Evolutionary conservation across 371 early-diverging fungal species (phyloP).

Genomic region (Actinomucor elegans): DNA sequence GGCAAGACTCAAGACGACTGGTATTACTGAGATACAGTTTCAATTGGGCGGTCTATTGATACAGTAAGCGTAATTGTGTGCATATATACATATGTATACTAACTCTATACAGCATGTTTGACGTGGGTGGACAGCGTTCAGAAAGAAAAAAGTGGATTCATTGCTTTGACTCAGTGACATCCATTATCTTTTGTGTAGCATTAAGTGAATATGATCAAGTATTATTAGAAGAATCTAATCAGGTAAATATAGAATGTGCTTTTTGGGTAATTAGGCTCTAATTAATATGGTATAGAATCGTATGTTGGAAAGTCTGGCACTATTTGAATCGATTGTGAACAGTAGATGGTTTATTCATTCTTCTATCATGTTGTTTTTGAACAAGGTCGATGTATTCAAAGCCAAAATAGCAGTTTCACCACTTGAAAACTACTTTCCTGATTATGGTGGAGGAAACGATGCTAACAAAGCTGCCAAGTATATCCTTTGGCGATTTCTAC

Average conservation of each 20-base stretch:
- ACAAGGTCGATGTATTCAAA: constrained; percentile 83
- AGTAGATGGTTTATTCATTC: constrained; percentile 76
- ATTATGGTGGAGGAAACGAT: constrained; percentile 57
- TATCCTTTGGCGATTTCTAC: constrained; percentile 77
- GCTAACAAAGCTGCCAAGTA: constrained; percentile 78
- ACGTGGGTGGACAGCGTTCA: constrained; percentile 77
- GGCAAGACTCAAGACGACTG: constrained; percentile 84
- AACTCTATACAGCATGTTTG: constrained; percentile 70
- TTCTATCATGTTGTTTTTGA: constrained; percentile 80
- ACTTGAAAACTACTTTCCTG: constrained; percentile 60
- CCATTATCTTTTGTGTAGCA: constrained; percentile 71
- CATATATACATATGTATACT: no score
- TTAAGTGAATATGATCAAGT: constrained; percentile 73
- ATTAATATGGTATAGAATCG: constrained; percentile 58
- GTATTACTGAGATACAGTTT: constrained; percentile 79
- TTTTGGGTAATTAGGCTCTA: no score
- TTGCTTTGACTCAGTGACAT: constrained; percentile 81
- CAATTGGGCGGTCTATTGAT: constrained; percentile 63
- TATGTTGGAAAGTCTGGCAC: constrained; percentile 74
- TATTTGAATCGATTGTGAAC: constrained; percentile 81
- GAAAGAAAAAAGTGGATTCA: constrained; percentile 94
- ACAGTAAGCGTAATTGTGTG: constrained; percentile 62
- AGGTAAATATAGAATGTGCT: constrained; percentile 36
- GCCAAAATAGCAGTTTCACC: constrained; percentile 67
- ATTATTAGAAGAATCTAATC: constrained; percentile 69